A percentile compares a stretch with the other conserved stretches of the same genome.
phyloP scores from a whole-genome alignment of 768 basidiomycete genomes.

The Tylopilus intermedius region DNA sequence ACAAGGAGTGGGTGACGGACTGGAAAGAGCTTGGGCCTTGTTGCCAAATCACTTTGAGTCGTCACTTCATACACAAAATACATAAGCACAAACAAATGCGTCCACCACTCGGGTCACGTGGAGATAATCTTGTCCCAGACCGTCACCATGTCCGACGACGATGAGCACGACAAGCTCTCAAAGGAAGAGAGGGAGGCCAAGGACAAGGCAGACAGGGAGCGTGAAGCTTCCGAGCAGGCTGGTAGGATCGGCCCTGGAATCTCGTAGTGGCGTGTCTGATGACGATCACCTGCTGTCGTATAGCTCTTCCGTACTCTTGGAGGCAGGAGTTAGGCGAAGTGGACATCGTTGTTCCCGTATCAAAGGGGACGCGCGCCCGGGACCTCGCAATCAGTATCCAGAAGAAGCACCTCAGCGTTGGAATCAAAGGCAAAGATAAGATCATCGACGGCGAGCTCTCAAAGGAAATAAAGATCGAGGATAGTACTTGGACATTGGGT shows the following conservation, averaged over 20 bases:
- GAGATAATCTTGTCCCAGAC: conserved; percentile 19
- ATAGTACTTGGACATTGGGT: conserved; percentile 96
- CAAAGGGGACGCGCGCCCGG: conserved; percentile 78
- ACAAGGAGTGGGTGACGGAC: conserved; percentile 5
- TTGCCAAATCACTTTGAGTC: conserved; percentile 15
- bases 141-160: conserved; percentile 37
- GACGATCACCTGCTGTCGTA: conserved; percentile 7
- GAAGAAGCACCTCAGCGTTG: conserved; percentile 79
- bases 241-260: conserved; percentile 44
- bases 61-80: conserved; percentile 20
- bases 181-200: conserved; percentile 69
- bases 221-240: conserved; percentile 78
- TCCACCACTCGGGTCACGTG: conserved; percentile 22
- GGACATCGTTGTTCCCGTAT: conserved; percentile 77
- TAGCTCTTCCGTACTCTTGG: conserved; percentile 90
- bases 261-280: conserved; percentile 20
- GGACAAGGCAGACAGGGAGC: conserved; percentile 63
- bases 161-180: conserved; percentile 71
- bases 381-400: conserved; percentile 70
- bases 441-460: conserved; percentile 89
- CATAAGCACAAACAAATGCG: conserved; percentile 32
- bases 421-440: conserved; percentile 79
- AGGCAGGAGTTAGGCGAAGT: conserved; percentile 84
- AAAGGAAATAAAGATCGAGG: conserved; percentile 91
- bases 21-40: conserved; percentile 7